A percentile compares a stretch with the other conserved stretches of the same genome.
phyloP scores from a whole-genome alignment of 805 yeast genomes.

The Cyberlindnera xylosilytica region DNA sequence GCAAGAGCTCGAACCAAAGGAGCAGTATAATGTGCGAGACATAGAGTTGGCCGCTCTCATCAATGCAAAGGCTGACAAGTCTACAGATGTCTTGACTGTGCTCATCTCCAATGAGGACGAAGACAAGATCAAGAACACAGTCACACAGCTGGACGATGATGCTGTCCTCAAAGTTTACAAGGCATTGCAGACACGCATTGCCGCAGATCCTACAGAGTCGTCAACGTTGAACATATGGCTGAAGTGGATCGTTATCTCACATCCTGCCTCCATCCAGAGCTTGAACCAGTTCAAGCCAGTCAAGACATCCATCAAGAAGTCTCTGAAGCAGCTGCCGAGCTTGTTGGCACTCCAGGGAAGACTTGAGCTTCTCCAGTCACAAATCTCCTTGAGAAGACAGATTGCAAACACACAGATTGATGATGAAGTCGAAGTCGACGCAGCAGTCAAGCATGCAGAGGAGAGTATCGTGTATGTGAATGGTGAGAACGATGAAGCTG shows the following conservation, averaged over 20 bases:
- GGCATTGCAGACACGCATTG: conserved; percentile 42
- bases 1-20: conserved; percentile 25
- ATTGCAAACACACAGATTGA: conserved; percentile 33
- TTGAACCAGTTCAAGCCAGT: conserved; percentile 45
- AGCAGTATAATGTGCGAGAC: conserved; percentile 26
- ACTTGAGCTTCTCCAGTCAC: conserved; percentile 71
- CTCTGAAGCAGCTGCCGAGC: conserved; percentile 57
- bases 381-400: conserved; percentile 64
- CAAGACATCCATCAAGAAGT: conserved; percentile 53
- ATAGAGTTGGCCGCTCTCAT: conserved; percentile 18
- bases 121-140: conserved; percentile 38
- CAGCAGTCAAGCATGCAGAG: conserved; percentile 31
- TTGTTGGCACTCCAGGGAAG: conserved; percentile 84
- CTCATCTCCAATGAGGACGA: conserved; percentile 32
- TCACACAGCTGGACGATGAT: conserved; percentile 37
- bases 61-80: conserved; percentile 20
- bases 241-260: conserved; percentile 71
- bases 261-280: conserved; percentile 43
- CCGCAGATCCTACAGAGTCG: conserved; percentile 43
- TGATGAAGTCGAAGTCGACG: conserved; percentile 29
- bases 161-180: conserved; percentile 44
- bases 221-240: conserved; percentile 57
- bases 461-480: conserved; percentile 33
- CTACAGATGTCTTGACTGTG: conserved; percentile 25
- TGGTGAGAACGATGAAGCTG: conserved; percentile 45